A percentile compares a stretch with the other conserved stretches of the same genome.
phyloP scores from a whole-genome alignment of 148 eudicot species.

The Heliosperma pusillum region DNA sequence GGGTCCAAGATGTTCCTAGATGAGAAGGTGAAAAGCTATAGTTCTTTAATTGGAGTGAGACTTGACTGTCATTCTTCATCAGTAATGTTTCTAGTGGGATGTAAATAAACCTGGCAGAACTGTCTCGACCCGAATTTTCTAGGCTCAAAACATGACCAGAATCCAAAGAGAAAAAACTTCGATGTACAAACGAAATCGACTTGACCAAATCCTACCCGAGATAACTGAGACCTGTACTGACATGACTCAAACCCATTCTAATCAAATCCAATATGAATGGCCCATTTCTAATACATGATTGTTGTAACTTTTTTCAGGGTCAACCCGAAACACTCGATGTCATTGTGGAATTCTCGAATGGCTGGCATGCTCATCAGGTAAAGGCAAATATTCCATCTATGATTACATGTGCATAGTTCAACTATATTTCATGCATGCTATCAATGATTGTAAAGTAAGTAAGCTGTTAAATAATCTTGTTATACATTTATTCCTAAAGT shows the following conservation, averaged over 20 bases:
- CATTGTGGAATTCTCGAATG: background rate
- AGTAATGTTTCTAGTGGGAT: background rate
- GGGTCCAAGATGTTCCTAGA: slow-evolving; percentile 15
- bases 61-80: slow-evolving; percentile 8
- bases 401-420: slow-evolving; percentile 32
- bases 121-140: background rate
- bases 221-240: background rate
- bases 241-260: background rate
- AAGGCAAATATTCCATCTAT: slow-evolving; percentile 29
- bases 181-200: background rate
- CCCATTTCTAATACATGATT: background rate
- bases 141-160: too few species aligned
- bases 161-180: too few species aligned
- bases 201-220: background rate
- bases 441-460: slow-evolving; percentile 35
- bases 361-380: slow-evolving; percentile 24
- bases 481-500: slow-evolving; percentile 21
- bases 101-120: background rate
- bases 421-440: slow-evolving; percentile 31
- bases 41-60: slow-evolving; percentile 12
- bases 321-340: background rate
- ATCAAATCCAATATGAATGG: background rate
- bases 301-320: background rate
- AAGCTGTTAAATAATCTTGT: slow-evolving; percentile 27
- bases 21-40: slow-evolving; percentile 6